Evolutionary conservation across 1,284 basidiomycete species (phyloP).

Genomic region (Stygiomarasmius scandens): DNA sequence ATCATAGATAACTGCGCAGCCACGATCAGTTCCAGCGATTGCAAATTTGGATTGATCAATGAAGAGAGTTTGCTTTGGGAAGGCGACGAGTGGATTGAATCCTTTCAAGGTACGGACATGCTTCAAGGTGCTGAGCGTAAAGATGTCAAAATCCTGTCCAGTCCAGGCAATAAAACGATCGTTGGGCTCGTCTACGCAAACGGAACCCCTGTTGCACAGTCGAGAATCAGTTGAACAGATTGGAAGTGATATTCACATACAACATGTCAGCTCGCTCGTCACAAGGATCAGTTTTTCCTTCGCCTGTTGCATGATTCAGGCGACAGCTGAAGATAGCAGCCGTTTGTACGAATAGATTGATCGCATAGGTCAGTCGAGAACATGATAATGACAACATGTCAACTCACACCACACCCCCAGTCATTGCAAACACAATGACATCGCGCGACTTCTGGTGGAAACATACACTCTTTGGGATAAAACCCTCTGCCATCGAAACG

Average conservation of each 20-base stretch:
- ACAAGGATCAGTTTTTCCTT: neutral
- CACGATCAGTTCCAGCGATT: conserved; percentile 6
- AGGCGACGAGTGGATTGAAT: neutral
- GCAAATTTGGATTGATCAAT: neutral
- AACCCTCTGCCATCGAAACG: neutral
- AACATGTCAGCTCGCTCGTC: no score
- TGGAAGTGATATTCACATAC: no score
- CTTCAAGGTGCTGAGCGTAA: neutral
- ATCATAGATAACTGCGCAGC: conserved; percentile 1
- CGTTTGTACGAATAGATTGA: neutral
- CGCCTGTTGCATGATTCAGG: neutral
- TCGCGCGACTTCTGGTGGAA: neutral
- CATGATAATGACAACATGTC: neutral
- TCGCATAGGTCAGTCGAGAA: neutral
- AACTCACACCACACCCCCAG: neutral
- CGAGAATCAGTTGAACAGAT: no score
- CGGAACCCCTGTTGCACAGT: neutral
- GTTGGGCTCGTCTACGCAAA: neutral
- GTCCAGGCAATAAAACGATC: neutral
- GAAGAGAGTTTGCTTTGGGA: conserved; percentile 1
- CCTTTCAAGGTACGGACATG: neutral
- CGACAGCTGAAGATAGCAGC: no score
- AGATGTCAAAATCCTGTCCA: conserved; percentile 3
- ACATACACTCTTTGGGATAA: neutral
- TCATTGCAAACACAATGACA: neutral